Percentiles rank a stretch among this genome's conserved stretches.
Conservation (phyloP, 495 filamentous ascomycete species). For the Alectoria sarmentosa region DNA sequence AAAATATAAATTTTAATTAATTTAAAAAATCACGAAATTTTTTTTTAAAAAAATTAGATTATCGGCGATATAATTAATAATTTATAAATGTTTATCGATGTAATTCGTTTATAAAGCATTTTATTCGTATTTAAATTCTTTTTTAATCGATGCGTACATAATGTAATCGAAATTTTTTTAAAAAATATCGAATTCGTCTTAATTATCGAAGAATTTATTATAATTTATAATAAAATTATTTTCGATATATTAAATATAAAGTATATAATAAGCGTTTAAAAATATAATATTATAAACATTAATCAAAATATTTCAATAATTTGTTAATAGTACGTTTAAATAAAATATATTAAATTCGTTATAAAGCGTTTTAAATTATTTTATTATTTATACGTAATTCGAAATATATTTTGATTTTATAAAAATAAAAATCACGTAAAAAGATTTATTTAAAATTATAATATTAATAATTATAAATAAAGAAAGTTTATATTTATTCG, state of each 20-base stretch:
- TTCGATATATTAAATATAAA: too few relatives aligned
- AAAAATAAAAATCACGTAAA: constrained; percentile 20
- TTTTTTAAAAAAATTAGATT: too few relatives aligned
- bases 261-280: neutral
- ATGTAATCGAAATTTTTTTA: too few relatives aligned
- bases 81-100: too few relatives aligned
- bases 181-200: too few relatives aligned
- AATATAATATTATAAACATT: neutral
- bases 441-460: constrained; percentile 9
- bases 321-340: neutral
- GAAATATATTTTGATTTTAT: neutral
- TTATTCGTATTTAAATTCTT: too few relatives aligned
- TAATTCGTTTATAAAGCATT: too few relatives aligned
- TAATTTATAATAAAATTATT: neutral
- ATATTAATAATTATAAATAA: constrained; percentile 16
- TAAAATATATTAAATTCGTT: neutral
- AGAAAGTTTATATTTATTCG: constrained; percentile 21
- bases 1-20: too few relatives aligned
- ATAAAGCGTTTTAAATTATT: neutral
- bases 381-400: neutral
- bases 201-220: neutral
- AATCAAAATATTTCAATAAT: neutral
- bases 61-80: too few relatives aligned
- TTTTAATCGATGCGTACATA: too few relatives aligned
- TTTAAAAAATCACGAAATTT: too few relatives aligned